Conservation (phyloP, 495 filamentous ascomycete species). For the Pyrenopolyporus hunteri region DNA sequence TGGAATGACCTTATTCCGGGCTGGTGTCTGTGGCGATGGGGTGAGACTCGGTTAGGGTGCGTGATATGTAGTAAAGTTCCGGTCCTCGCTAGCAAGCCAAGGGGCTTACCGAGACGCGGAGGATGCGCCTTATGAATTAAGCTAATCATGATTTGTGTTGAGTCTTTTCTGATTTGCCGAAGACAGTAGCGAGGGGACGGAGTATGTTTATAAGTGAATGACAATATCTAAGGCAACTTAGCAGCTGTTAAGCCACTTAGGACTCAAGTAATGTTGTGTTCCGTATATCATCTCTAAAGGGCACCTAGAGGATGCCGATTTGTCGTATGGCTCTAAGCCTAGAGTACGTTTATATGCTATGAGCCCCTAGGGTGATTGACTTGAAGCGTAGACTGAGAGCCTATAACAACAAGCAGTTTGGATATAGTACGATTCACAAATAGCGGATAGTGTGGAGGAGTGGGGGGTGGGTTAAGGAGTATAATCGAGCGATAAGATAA, state of each 20-base stretch:
- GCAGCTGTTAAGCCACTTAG: neutral
- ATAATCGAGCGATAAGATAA: no score
- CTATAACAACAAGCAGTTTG: no score
- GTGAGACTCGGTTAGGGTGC: neutral
- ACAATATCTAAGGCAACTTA: neutral
- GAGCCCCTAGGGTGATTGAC: no score
- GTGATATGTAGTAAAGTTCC: constrained; percentile 5
- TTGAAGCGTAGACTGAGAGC: no score
- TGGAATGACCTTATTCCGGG: constrained; percentile 21
- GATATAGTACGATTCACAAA: no score
- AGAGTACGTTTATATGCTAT: no score
- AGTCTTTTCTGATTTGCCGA: neutral
- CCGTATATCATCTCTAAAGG: neutral
- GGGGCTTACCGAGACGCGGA: constrained; percentile 11
- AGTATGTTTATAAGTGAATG: neutral
- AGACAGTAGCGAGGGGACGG: neutral
- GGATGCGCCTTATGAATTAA: constrained; percentile 8
- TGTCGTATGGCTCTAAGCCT: no score
- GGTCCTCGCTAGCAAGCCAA: constrained; percentile 3
- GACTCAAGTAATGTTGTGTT: neutral
- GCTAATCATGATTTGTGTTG: constrained; percentile 16
- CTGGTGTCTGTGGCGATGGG: neutral
- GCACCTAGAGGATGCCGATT: no score
- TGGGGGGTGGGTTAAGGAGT: no score
- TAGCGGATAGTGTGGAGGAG: no score